These are phyloP conservation scores for Irpex rosettiformis DNA, from an alignment of 1,284 basidiomycete species.

Conservation along the genomic window DNA sequence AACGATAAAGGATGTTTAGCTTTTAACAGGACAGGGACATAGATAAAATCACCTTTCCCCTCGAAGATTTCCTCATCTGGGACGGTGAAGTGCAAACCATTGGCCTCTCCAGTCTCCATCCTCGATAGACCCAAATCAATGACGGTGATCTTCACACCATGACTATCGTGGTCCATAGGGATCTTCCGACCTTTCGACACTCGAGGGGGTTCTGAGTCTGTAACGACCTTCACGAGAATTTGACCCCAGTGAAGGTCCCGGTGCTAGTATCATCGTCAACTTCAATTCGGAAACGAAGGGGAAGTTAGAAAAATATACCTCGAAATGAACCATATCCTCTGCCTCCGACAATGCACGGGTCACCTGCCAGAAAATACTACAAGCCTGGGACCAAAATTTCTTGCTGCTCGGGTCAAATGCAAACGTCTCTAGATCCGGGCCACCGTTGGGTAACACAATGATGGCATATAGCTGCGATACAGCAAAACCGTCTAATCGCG, in stretches of 20 bases:
- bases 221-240: constrained; percentile 71
- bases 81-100: constrained; percentile 66
- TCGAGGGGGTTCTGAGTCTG: constrained; percentile 28
- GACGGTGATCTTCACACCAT: constrained; percentile 76
- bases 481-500: constrained; percentile 77
- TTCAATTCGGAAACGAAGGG: neutral
- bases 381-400: constrained; percentile 81
- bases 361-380: constrained; percentile 90
- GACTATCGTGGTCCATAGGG: constrained; percentile 54
- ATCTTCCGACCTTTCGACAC: constrained; percentile 25
- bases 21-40: neutral
- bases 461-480: constrained; percentile 82
- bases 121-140: constrained; percentile 95
- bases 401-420: constrained; percentile 48
- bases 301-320: constrained; percentile 51
- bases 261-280: constrained; percentile 58
- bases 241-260: constrained; percentile 99
- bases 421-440: constrained; percentile 85
- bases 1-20: neutral
- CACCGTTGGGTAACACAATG: constrained; percentile 86
- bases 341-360: constrained; percentile 73
- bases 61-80: constrained; percentile 82
- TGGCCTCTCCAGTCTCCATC: constrained; percentile 55
- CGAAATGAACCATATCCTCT: constrained; percentile 78
- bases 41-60: constrained; percentile 58